phyloP scores from a whole-genome alignment of 352 stramenopile genomes.

The Pythium aquatile region DNA sequence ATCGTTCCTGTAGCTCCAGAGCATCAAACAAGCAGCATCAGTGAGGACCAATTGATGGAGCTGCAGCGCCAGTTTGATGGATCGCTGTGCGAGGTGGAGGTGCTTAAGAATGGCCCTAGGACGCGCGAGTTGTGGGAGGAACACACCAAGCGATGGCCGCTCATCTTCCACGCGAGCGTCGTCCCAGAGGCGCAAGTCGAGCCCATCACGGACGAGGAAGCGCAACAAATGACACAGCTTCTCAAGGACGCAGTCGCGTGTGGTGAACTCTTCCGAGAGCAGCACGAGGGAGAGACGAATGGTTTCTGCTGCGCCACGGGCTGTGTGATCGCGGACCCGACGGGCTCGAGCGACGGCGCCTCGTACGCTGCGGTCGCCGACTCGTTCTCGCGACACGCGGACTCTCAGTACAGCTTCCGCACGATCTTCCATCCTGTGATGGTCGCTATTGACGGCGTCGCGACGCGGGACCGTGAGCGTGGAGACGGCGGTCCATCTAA shows the following conservation, averaged over 20 bases:
- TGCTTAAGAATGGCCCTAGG: constrained; percentile 52
- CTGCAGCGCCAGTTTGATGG: constrained; percentile 41
- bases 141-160: constrained; percentile 63
- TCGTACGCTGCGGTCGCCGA: constrained; percentile 31
- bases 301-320: constrained; percentile 47
- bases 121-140: constrained; percentile 60
- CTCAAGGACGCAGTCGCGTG: constrained; percentile 26
- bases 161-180: constrained; percentile 81
- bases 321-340: constrained; percentile 58
- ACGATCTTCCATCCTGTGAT: constrained; percentile 69
- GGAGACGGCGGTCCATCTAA: constrained; percentile 25
- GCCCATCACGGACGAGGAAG: constrained; percentile 43
- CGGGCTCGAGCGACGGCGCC: constrained; percentile 9
- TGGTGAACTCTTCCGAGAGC: constrained; percentile 23
- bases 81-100: constrained; percentile 39
- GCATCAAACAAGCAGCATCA: constrained; percentile 8
- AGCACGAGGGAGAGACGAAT: not conserved
- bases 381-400: constrained; percentile 11
- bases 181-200: constrained; percentile 38
- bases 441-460: constrained; percentile 64
- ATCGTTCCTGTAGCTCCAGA: constrained; percentile 32
- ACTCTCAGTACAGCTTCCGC: constrained; percentile 36
- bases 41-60: constrained; percentile 23
- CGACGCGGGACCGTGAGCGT: constrained; percentile 51
- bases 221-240: constrained; percentile 32